phyloP scores from a whole-genome alignment of 1,284 basidiomycete genomes.

The Ustilago bromivora region DNA sequence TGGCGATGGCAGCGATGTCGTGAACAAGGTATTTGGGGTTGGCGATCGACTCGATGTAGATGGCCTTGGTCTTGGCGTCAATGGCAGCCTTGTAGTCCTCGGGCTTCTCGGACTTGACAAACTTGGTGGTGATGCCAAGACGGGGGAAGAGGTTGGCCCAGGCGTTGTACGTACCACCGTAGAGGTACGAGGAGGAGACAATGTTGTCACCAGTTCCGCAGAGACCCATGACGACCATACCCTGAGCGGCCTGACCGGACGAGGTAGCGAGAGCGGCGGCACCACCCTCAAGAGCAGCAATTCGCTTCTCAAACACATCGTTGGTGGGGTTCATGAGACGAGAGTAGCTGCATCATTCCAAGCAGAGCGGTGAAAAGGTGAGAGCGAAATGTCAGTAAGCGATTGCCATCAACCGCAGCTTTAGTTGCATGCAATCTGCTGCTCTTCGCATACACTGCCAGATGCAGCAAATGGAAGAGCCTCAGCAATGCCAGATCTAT shows the following conservation, averaged over 20 bases:
- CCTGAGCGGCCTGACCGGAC: conserved; percentile 85
- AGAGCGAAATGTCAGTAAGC: too few species aligned
- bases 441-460: neutral
- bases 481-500: neutral
- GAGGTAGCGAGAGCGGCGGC: conserved; percentile 81
- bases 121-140: conserved; percentile 82
- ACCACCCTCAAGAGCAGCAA: conserved; percentile 86
- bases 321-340: conserved; percentile 86
- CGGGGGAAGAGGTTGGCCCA: conserved; percentile 81
- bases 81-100: conserved; percentile 77
- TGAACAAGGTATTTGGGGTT: conserved; percentile 84
- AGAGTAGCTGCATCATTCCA: conserved; percentile 49
- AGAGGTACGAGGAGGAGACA: conserved; percentile 74
- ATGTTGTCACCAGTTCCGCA: conserved; percentile 83
- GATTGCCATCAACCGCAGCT: neutral
- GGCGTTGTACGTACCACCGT: conserved; percentile 82
- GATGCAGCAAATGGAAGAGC: neutral
- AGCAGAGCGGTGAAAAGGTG: too few species aligned
- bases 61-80: conserved; percentile 69
- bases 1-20: conserved; percentile 80
- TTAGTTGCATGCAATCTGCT: neutral
- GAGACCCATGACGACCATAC: conserved; percentile 77
- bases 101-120: conserved; percentile 77
- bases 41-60: conserved; percentile 85
- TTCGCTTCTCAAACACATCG: conserved; percentile 85